phyloP scores from a whole-genome alignment of 192 early-diverging fungal genomes.

The Entomortierella lignicola region DNA sequence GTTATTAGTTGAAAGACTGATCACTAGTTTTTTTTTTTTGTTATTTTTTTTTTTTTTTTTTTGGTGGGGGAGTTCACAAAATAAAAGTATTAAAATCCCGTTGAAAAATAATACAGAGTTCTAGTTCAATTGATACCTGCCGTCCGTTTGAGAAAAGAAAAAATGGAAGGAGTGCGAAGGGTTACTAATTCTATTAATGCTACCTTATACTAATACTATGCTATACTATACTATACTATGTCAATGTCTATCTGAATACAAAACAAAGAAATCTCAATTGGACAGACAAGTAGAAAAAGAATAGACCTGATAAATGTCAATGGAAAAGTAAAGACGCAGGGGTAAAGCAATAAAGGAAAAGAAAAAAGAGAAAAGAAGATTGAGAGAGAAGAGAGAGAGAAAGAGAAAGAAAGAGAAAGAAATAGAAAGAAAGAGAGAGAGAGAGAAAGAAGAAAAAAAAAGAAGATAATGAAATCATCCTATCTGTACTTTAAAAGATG shows the following conservation, averaged over 20 bases:
- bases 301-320: neutral
- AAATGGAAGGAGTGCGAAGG: no score
- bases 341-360: neutral
- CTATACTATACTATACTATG: neutral
- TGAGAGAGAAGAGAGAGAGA: neutral
- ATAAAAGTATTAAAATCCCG: slow-evolving; percentile 7
- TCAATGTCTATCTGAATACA: neutral
- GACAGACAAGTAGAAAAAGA: neutral
- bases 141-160: no score
- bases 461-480: no score
- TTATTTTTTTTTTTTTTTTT: neutral
- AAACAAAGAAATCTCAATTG: neutral
- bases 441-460: neutral
- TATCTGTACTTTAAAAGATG: neutral
- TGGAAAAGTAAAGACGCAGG: neutral
- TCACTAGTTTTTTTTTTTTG: no score
- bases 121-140: no score
- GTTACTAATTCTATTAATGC: neutral
- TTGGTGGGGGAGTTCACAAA: neutral
- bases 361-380: neutral
- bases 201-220: neutral
- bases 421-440: neutral
- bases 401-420: slow-evolving; percentile 4
- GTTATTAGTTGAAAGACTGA: no score
- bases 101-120: no score